Evolutionary conservation across 495 filamentous ascomycete species (phyloP).

Genomic region (Penicillium cinerascens): DNA sequence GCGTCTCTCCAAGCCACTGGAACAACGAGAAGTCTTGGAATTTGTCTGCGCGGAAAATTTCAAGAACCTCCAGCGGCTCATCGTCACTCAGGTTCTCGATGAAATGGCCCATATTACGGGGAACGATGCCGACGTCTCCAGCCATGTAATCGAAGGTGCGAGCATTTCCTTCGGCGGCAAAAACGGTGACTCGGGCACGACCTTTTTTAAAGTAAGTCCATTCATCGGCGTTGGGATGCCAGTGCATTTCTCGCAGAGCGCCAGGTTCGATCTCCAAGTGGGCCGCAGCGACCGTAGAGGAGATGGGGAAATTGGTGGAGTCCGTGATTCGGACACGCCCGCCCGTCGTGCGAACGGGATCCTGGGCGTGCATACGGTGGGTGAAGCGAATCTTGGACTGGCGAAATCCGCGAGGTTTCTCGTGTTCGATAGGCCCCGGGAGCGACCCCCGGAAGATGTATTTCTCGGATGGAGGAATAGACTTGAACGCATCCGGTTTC

Average conservation of each 20-base stretch:
- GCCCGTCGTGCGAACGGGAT: conserved; percentile 50
- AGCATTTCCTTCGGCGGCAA: conserved; percentile 52
- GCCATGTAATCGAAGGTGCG: conserved; percentile 59
- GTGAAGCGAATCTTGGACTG: conserved; percentile 58
- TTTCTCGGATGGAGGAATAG: conserved; percentile 55
- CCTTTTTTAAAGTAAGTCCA: conserved; percentile 75
- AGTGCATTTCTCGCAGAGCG: conserved; percentile 66
- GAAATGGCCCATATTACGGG: conserved; percentile 59
- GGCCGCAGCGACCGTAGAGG: conserved; percentile 60
- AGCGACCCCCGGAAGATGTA: conserved; percentile 65
- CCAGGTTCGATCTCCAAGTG: conserved; percentile 56
- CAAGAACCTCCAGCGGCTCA: conserved; percentile 54
- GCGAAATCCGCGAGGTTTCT: conserved; percentile 48
- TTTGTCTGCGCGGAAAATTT: conserved; percentile 55
- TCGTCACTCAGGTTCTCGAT: conserved; percentile 60
- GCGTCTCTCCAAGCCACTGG: conserved; percentile 68
- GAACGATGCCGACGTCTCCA: conserved; percentile 60
- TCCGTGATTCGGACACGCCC: conserved; percentile 62
- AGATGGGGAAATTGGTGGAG: conserved; percentile 62
- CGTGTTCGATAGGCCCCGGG: conserved; percentile 48
- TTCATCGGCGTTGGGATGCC: conserved; percentile 74
- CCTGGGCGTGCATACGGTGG: conserved; percentile 58
- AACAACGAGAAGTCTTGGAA: conserved; percentile 63
- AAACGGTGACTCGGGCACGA: conserved; percentile 63
- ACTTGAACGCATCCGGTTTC: conserved; percentile 53